Evolutionary conservation across 352 stramenopile species (phyloP), one percentile per base, ranked within the genome.

Genomic region (Pythium myriotylum): DNA sequence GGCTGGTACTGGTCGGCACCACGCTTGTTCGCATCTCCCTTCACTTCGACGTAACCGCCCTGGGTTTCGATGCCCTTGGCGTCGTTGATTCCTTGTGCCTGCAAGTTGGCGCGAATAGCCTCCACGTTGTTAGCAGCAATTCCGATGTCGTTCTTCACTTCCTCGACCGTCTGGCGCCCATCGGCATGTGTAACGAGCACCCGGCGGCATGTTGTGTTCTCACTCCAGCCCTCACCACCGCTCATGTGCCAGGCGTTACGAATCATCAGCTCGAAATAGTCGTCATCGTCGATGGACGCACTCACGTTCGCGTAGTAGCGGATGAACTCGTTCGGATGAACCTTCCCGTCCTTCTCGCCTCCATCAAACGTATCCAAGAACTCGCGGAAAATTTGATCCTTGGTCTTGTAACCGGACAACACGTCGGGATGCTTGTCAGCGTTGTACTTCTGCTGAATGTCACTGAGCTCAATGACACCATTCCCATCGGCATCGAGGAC

Each of bases 251-350:
- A 94, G 22, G 82, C 82, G 47, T 95, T 96, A 55, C 89, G 83
- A 66, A 97, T 96, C 80, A 97, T 92, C 41, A 97, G 75, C 69
- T 97, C 90, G 60, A 97, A 97, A 80, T 97, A 97, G 72, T 96
- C 88, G 64, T 97, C 91, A 58, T 91, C 76, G 57, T 96, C 84
- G 54, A 97, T 97, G 27, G 80, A 94, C 41, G 91, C 88, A 56
- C 86, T 94, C 40, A 97, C 72, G 55, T 96, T 96, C 20, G 74
- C 72, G 68, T 97, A 97, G 78, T 98, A 98, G 51, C 88, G 84
- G 41, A 91, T 59, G 47, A 96, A 97, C 64, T 98, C 88, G 45
- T 76, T 76, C 42, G 74, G 72, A 35, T 90, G 81, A 33, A 97
- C 88, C 69, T 91, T 91, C 54, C 84, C 85, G 47, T 95, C 85